These are phyloP conservation scores for Silene vulgaris DNA, from an alignment of 179 eudicot genomes.

Conservation along the genomic window DNA sequence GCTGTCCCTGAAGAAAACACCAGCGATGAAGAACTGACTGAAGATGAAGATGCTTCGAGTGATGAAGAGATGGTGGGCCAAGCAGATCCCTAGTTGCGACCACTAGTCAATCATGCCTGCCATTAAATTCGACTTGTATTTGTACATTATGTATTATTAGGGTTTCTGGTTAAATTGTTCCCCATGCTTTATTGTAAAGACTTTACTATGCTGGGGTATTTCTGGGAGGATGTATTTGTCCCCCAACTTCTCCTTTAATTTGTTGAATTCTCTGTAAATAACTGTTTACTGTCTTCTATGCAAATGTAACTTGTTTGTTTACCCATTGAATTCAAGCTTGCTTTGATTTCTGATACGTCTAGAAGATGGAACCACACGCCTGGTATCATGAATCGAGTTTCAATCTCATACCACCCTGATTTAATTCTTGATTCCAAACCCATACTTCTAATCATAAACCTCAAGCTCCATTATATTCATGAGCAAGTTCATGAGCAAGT, in stretches of 20 bases:
- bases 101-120: background rate
- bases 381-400: too few relatives aligned
- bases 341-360: background rate
- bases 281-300: conserved; percentile 19
- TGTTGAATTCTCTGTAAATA: conserved; percentile 30
- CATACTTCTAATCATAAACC: too few relatives aligned
- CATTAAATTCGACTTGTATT: conserved; percentile 22
- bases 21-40: conserved; percentile 80
- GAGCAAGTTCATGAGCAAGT: too few relatives aligned
- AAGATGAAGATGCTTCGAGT: conserved; percentile 66
- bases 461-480: too few relatives aligned
- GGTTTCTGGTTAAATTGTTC: conserved; percentile 23
- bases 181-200: conserved; percentile 28
- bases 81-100: conserved; percentile 54
- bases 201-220: conserved; percentile 22
- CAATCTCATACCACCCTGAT: too few relatives aligned
- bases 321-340: background rate
- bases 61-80: conserved; percentile 77
- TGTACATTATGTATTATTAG: conserved; percentile 42
- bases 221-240: background rate
- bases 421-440: too few relatives aligned
- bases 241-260: conserved; percentile 12
- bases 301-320: background rate
- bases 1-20: conserved; percentile 57
- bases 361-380: too few relatives aligned